Evolutionary conservation across 2,329 filamentous ascomycete genomes (phyloP).

Genomic region (Verticillium klebahnii): DNA sequence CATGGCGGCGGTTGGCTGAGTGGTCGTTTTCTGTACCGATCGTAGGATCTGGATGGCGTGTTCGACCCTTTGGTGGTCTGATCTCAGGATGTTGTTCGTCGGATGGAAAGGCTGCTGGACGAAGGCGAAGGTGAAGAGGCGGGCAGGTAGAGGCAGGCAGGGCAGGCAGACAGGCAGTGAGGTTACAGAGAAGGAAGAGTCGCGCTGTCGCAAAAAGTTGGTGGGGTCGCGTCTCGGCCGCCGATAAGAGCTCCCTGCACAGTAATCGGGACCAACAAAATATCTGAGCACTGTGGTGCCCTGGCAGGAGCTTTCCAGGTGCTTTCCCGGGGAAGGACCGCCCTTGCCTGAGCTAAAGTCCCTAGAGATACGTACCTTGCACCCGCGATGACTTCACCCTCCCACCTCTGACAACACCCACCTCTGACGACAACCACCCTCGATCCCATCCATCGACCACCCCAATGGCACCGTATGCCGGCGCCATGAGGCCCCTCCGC

Average conservation of each 20-base stretch:
- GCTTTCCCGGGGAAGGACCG: too few relatives aligned
- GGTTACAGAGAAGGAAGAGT: slow-evolving; percentile 8
- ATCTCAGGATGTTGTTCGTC: not conserved
- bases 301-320: too few relatives aligned
- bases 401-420: not conserved
- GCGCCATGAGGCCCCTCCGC: slow-evolving; percentile 7
- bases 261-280: not conserved
- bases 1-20: slow-evolving; percentile 18
- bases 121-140: too few relatives aligned
- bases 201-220: not conserved
- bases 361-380: too few relatives aligned
- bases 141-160: slow-evolving; percentile 9
- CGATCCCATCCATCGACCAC: not conserved
- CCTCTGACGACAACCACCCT: not conserved
- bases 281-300: not conserved
- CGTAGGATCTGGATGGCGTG: not conserved
- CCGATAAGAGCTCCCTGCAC: slow-evolving; percentile 2
- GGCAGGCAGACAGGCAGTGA: slow-evolving; percentile 18
- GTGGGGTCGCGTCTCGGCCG: not conserved
- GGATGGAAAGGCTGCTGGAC: too few relatives aligned
- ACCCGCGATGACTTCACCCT: not conserved
- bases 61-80: not conserved
- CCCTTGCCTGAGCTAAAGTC: too few relatives aligned
- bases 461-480: not conserved
- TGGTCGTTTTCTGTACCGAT: too few relatives aligned